A percentile compares a stretch with the other conserved stretches of the same genome.
These are phyloP conservation scores for Parachaetomium inaequale DNA, from an alignment of 495 filamentous ascomycete species.

Conservation along the genomic window DNA sequence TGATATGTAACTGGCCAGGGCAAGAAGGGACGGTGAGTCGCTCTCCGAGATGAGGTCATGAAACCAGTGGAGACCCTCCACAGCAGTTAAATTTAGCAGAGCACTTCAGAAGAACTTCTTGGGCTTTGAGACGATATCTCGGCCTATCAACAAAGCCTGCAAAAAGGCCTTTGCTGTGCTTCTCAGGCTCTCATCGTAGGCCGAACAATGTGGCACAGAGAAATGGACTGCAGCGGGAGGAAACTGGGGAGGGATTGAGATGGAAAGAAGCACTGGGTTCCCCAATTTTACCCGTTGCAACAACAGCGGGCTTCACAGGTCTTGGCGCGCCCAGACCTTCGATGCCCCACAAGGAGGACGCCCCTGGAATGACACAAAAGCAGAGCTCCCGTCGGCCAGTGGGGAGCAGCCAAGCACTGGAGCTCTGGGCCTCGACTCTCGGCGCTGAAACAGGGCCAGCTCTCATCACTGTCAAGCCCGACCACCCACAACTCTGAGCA, in stretches of 20 bases:
- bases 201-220: too few species aligned
- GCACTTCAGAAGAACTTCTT: neutral
- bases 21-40: too few species aligned
- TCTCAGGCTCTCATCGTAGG: too few species aligned
- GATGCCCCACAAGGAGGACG: neutral
- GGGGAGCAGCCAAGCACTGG: slow-evolving; percentile 3
- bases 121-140: too few species aligned
- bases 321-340: neutral
- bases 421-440: slow-evolving; percentile 3
- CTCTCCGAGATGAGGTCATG: slow-evolving; percentile 13
- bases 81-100: neutral
- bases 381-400: neutral
- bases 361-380: slow-evolving; percentile 5
- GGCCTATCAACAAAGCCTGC: too few species aligned
- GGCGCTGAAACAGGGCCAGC: slow-evolving; percentile 11
- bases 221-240: too few species aligned
- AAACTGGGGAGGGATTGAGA: too few species aligned
- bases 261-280: neutral
- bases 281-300: slow-evolving; percentile 1
- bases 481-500: neutral
- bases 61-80: neutral
- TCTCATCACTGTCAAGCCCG: neutral
- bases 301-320: too few species aligned
- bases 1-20: too few species aligned
- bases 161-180: too few species aligned